These are phyloP conservation scores for Leptographium wingfieldii DNA, from an alignment of 2,329 filamentous ascomycete species.

Conservation along the genomic window DNA sequence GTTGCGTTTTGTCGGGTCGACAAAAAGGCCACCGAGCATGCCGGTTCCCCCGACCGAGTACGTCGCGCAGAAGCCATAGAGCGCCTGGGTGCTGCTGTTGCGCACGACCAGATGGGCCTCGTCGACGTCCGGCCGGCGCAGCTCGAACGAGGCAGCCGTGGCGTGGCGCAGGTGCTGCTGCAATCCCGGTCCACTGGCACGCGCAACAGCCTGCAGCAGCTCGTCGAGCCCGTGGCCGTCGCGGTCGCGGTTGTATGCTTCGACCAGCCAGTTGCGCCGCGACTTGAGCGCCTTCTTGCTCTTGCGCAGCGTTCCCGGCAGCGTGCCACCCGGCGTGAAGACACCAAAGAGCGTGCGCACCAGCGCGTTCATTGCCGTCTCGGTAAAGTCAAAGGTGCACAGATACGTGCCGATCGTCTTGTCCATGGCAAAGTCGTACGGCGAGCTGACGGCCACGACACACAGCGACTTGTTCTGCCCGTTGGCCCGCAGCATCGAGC, in stretches of 20 bases:
- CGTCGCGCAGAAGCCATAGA: constrained; percentile 87
- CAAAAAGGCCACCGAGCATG: constrained; percentile 75
- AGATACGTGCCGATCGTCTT: constrained; percentile 82
- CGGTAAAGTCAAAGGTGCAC: constrained; percentile 93
- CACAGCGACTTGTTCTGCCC: constrained; percentile 82
- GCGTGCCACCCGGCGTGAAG: constrained; percentile 42
- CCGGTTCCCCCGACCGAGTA: constrained; percentile 68
- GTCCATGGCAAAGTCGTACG: constrained; percentile 94
- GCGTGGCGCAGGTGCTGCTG: constrained; percentile 59
- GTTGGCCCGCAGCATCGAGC: constrained; percentile 63
- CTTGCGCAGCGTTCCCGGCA: constrained; percentile 67
- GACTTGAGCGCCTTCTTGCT: constrained; percentile 79
- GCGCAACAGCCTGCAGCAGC: constrained; percentile 59
- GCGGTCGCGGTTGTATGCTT: constrained; percentile 69
- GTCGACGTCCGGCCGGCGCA: constrained; percentile 52
- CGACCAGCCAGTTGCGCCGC: constrained; percentile 90
- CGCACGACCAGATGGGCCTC: constrained; percentile 86
- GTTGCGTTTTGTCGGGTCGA: constrained; percentile 75
- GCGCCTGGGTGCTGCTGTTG: constrained; percentile 79
- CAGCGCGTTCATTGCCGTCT: constrained; percentile 74
- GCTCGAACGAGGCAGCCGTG: constrained; percentile 61
- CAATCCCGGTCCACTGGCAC: constrained; percentile 52
- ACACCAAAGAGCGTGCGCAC: constrained; percentile 79
- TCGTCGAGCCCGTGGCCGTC: constrained; percentile 62
- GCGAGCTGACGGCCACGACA: constrained; percentile 86